Conservation (phyloP, 495 filamentous ascomycete genomes). For the Penicillium fimorum region DNA sequence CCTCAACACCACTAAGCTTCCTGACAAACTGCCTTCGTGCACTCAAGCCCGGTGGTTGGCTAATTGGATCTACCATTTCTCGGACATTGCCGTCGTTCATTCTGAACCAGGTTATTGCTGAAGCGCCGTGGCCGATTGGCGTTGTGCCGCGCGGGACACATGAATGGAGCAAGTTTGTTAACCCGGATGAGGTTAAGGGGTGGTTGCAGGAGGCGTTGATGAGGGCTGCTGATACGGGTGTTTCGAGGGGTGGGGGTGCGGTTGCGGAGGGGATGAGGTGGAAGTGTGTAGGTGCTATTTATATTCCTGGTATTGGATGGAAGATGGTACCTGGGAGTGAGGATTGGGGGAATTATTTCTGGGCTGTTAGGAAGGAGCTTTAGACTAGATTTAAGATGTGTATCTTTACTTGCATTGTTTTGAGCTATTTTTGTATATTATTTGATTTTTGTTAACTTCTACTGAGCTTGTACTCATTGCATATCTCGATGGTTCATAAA, state of each 20-base stretch:
- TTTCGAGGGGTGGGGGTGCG: constrained; percentile 50
- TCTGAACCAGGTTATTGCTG: constrained; percentile 87
- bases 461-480: background rate
- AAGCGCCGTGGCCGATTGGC: constrained; percentile 70
- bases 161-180: constrained; percentile 94
- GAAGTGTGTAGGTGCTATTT: constrained; percentile 67
- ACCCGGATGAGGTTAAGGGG: constrained; percentile 71
- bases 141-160: constrained; percentile 92
- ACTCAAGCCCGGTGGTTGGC: constrained; percentile 87
- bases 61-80: constrained; percentile 87
- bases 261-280: constrained; percentile 57
- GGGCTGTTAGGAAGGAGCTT: constrained; percentile 69
- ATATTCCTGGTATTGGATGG: constrained; percentile 91
- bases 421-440: constrained; percentile 11
- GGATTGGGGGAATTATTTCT: constrained; percentile 94
- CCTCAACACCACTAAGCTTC: constrained; percentile 64
- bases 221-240: constrained; percentile 39
- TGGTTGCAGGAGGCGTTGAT: constrained; percentile 53
- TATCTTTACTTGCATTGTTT: constrained; percentile 9
- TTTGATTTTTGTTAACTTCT: background rate
- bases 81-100: constrained; percentile 83
- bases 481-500: background rate
- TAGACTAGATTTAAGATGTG: constrained; percentile 9
- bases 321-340: constrained; percentile 79
- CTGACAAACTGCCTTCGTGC: constrained; percentile 64